These are phyloP conservation scores for Diaporthe caulivora DNA, from an alignment of 2,329 filamentous ascomycete genomes.

Conservation along the genomic window DNA sequence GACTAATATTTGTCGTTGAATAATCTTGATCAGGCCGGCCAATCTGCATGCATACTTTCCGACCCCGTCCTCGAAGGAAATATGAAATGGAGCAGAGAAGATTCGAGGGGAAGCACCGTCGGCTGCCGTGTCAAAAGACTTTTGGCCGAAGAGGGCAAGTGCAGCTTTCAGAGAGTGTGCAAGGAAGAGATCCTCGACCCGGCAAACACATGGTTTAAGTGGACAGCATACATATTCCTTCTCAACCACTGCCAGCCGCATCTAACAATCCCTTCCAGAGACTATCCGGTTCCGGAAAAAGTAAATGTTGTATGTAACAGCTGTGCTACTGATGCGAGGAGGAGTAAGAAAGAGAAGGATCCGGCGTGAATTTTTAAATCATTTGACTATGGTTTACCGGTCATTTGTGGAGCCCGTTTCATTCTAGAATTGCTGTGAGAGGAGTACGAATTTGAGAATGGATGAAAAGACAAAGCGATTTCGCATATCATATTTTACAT, in stretches of 20 bases:
- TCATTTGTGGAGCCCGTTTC: too few relatives aligned
- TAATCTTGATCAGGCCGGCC: background rate
- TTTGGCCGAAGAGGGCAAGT: background rate
- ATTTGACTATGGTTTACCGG: too few relatives aligned
- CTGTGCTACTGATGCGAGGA: background rate
- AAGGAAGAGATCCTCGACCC: slow-evolving; percentile 15
- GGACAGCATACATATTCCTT: background rate
- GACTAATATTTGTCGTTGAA: background rate
- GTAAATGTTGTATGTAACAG: slow-evolving; percentile 16
- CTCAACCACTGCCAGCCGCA: too few relatives aligned
- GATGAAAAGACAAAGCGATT: too few relatives aligned
- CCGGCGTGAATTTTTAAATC: too few relatives aligned
- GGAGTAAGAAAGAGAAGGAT: background rate
- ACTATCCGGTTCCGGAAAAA: background rate
- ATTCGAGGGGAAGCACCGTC: background rate
- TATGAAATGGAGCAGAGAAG: background rate
- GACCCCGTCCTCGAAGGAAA: background rate
- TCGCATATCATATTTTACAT: too few relatives aligned
- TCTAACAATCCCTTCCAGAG: background rate
- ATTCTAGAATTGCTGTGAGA: too few relatives aligned
- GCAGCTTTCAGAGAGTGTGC: slow-evolving; percentile 18
- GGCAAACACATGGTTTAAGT: slow-evolving; percentile 16
- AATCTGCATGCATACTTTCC: slow-evolving; percentile 22
- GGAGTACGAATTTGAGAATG: too few relatives aligned
- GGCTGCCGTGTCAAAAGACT: slow-evolving; percentile 1